Base-by-base conservation (phyloP, 2,329 filamentous ascomycete genomes). In the Neophaeococcomyces aloes region DNA sequence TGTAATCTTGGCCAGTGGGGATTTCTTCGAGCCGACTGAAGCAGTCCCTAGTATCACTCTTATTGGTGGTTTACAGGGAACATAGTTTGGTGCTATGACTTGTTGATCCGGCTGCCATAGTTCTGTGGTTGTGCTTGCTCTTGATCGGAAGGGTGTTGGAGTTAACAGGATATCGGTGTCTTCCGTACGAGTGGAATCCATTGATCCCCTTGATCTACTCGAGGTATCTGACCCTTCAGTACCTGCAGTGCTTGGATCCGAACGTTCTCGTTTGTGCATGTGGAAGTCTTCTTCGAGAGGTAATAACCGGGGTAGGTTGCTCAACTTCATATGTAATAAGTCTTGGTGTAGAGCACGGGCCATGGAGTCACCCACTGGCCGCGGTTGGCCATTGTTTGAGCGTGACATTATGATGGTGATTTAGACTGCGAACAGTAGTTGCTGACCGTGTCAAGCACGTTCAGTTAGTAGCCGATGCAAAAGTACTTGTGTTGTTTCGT, bases 21-120 rank as follows among this genome's bases (percentile, higher is more conserved):
- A 56, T 19, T 48, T 37, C 29, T 48, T 32, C 7, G 54, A 54
- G 17, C 56, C 56, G 17, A 58, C 51, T 15, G 56, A 54, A 6
- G 54, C 54, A 10, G 55, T 56, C 6, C 56, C 56, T 3, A 58
- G 52, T n/a, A 56, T 49, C 1, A 56, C 52, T 42, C 51, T 31
- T 27, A 56, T 31, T 8, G 54, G 51, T 2, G 53, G 53, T 32
- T 55, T 56, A 43, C 51, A 53, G 14, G 47, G 47, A n/a, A 48
- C 41, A 33, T 39, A 42, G 15, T 44, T 36, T 7, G 41, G 29
- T 39, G 41, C 29, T 41, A 38, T 34, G 27, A 42, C 34, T 30
- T 42, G 39, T 19, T 42, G 39, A 14, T 42, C 39, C 8, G 44
- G 44, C 14, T 40, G 29, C 7, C 44, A 44, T 18, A 50, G 44